Evolutionary conservation across 2,329 filamentous ascomycete genomes (phyloP), one percentile per base, ranked within the genome.

Genomic region (Fusarium mexicanum): DNA sequence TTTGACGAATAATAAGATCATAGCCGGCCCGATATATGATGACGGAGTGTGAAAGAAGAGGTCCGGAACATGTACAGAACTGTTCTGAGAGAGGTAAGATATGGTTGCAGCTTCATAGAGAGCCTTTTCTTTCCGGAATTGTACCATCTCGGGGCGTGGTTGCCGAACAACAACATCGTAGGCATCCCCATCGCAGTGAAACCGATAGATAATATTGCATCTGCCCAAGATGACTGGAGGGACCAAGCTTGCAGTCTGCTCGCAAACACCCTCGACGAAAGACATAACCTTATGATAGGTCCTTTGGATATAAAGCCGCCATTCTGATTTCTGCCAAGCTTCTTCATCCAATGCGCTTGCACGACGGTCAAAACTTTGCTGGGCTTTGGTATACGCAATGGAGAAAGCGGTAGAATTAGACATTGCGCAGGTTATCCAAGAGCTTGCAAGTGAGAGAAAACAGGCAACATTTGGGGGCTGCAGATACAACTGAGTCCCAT

Each of bases 81-180:
- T 69, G 9, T 55, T 43, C 33, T 46, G 18, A 17, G 46, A 37
- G 54, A 71, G 41, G 31, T 46, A 64, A 18, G 26, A 22, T 33
- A 47, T 64, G 12, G 58, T 64, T 40, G 53, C 47, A 5, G 48
- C 59, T 44, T 69, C 67, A 31, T 69, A 60, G 29, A 29, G 11
- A 5, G 48, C 51, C 54, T 69, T 69, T 40, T 69, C 65, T 33
- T 35, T 48, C 14, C 44, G 55, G 22, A 71, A 71, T n/a, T 58
- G 55, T 11, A 44, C 41, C 26, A 63, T 24, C 47, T 51, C 24
- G n/a, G 60, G 60, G 16, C 65, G 64, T 12, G 68, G 68, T 12
- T 51, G 47, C 38, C 58, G 58, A 55, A 68, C 41, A 35, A 64
- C 41, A 17, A 60, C 18, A 50, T 68, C 26, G 9, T 48, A 50